These are phyloP conservation scores for Oxalis stricta DNA, from an alignment of 441 rosid species.

Conservation along the genomic window DNA sequence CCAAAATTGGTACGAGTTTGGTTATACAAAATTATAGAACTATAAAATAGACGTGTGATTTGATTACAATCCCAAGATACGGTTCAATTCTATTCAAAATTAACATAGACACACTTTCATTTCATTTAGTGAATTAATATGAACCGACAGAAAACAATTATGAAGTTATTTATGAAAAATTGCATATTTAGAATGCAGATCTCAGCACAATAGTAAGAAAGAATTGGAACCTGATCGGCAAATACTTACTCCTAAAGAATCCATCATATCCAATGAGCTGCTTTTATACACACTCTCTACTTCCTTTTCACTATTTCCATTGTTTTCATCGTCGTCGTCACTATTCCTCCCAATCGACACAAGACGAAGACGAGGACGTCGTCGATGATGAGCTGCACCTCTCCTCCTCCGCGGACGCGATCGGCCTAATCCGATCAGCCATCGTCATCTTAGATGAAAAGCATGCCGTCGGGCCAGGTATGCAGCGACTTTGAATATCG, in stretches of 20 bases:
- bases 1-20: no score
- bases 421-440: not conserved
- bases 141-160: not conserved
- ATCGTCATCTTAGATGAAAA: no score
- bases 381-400: slow-evolving; percentile 24
- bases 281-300: slow-evolving; percentile 53
- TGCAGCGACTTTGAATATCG: no score
- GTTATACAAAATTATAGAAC: no score
- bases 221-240: slow-evolving; percentile 46
- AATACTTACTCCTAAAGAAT: slow-evolving; percentile 49
- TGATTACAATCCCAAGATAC: no score
- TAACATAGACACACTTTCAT: no score
- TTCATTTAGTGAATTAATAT: no score
- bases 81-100: no score
- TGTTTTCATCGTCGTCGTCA: slow-evolving; percentile 27
- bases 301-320: slow-evolving; percentile 42
- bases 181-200: not conserved
- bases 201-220: not conserved
- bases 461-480: no score
- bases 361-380: slow-evolving; percentile 31
- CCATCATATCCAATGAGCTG: slow-evolving; percentile 40
- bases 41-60: no score
- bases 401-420: slow-evolving; percentile 12
- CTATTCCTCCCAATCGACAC: slow-evolving; percentile 61
- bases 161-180: not conserved